Evolutionary conservation across 495 filamentous ascomycete genomes (phyloP), one percentile per base, ranked within the genome.

Genomic region (Rhizodiscina lignyota): DNA sequence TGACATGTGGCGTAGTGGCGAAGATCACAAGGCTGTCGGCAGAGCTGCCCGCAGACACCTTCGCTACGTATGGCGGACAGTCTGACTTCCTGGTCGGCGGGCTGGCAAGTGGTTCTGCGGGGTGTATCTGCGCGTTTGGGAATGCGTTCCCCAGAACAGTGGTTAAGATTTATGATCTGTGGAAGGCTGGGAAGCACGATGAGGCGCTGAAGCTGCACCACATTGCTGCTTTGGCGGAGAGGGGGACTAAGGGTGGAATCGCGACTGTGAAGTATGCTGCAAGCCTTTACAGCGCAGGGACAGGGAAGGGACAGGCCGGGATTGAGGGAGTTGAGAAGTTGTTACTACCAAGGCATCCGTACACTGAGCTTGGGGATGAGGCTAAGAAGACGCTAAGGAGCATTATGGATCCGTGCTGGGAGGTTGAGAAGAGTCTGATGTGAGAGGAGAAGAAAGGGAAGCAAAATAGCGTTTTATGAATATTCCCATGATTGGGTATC

Each of bases 11-110:
- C 1, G 70, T 63, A 28, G 74, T 80, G 21, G 78, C 69, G 21
- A 82, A 83, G 43, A 68, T 73, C 44, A 67, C 67, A 13, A 58
- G 70, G 5, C 49, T 74, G 0, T 53, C 72, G 4, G 70, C 64
- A 28, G 61, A 63, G 12, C 67, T 81, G 38, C 49, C 59, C 0
- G 43, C 59, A 0, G 57, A 64, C 3, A 56, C 63, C 8, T 82
- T 83, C 48, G 67, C 68, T 1, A 64, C 74, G 3, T 80, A 70
- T 51, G 74, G 74, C 5, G 78, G 78, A 0, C 73, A 81, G 50
- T 70, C 71, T 2, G 77, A 81, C 44, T 82, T 81, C 48, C 52
- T 83, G 26, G 52, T 81, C 21, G 75, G 68, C 0, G 76, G 74
- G 2, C 41, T 73, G 12, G 57, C 60, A 5, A 69, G 68, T 1